Percentiles rank a stretch among this genome's conserved stretches.
These are phyloP conservation scores for Colletotrichum somersetense DNA, from an alignment of 2,329 filamentous ascomycete genomes.

Conservation along the genomic window DNA sequence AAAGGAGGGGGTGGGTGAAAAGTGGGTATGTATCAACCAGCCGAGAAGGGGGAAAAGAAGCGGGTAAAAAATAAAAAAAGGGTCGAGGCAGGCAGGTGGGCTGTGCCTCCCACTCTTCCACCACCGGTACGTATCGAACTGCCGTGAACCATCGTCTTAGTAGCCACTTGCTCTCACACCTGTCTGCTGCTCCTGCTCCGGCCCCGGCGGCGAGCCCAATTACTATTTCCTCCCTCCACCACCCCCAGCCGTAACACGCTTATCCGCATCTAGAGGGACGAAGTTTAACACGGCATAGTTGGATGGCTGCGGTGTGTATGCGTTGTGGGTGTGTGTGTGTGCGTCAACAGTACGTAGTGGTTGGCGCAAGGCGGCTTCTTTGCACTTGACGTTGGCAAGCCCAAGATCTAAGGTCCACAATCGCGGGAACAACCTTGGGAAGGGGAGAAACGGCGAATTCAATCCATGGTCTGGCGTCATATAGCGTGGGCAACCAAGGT, in stretches of 20 bases:
- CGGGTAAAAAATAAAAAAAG: neutral
- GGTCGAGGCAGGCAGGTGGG: neutral
- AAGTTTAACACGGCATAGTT: neutral
- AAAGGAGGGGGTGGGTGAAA: neutral
- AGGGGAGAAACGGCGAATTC: neutral
- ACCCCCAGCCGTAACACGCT: constrained; percentile 13
- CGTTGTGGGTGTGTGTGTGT: neutral
- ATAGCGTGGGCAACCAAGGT: neutral
- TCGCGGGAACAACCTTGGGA: neutral
- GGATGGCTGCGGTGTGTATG: neutral
- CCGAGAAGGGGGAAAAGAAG: neutral
- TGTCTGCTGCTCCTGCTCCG: constrained; percentile 18
- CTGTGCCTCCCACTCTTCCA: neutral
- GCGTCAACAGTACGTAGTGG: neutral
- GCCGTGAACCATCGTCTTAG: constrained; percentile 23
- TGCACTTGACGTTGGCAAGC: neutral
- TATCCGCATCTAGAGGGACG: neutral
- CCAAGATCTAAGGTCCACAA: neutral
- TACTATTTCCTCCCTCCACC: neutral
- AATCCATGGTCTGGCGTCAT: neutral
- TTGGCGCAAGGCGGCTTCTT: neutral
- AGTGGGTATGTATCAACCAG: constrained; percentile 20
- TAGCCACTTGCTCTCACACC: constrained; percentile 33
- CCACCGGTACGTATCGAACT: constrained; percentile 30
- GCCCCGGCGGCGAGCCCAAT: constrained; percentile 32